phyloP scores from a whole-genome alignment of 2,329 filamentous ascomycete genomes.

The Scytalidium lignicola region DNA sequence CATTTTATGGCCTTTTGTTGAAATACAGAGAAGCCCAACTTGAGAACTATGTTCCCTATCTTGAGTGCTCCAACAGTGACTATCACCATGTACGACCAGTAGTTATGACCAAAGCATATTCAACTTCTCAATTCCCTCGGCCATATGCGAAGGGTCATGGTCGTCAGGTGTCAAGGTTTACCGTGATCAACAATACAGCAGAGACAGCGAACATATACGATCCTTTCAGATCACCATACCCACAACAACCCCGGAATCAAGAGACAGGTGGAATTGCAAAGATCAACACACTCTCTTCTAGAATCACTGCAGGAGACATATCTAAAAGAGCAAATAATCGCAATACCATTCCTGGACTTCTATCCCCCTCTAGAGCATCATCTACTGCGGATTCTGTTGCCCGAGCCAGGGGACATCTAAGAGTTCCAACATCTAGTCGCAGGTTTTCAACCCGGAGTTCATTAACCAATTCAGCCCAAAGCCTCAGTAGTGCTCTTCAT shows the following conservation, averaged over 20 bases:
- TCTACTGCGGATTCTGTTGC: conserved; percentile 5
- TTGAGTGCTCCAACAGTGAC: conserved; percentile 85
- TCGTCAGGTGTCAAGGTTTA: conserved; percentile 55
- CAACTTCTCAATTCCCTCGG: conserved; percentile 55
- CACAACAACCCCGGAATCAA: conserved; percentile 30
- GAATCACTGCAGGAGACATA: no score
- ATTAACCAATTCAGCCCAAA: conserved; percentile 38
- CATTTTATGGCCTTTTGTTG: conserved; percentile 82
- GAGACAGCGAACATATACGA: conserved; percentile 66
- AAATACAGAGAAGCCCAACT: conserved; percentile 79
- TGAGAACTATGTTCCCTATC: conserved; percentile 77
- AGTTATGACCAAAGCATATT: conserved; percentile 54
- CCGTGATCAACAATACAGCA: conserved; percentile 54
- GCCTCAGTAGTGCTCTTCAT: conserved; percentile 28
- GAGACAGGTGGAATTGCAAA: no score
- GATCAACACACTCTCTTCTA: neutral
- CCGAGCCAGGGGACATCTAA: conserved; percentile 9
- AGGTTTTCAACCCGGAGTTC: conserved; percentile 40
- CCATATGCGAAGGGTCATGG: conserved; percentile 41
- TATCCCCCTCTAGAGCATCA: conserved; percentile 3
- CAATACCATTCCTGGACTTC: neutral
- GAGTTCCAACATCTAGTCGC: conserved; percentile 10
- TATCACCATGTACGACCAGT: conserved; percentile 72
- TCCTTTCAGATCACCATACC: conserved; percentile 62
- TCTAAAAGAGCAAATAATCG: neutral